Evolutionary conservation across 2,329 filamentous ascomycete genomes (phyloP).

Genomic region (Conoideocrella luteorostrata): DNA sequence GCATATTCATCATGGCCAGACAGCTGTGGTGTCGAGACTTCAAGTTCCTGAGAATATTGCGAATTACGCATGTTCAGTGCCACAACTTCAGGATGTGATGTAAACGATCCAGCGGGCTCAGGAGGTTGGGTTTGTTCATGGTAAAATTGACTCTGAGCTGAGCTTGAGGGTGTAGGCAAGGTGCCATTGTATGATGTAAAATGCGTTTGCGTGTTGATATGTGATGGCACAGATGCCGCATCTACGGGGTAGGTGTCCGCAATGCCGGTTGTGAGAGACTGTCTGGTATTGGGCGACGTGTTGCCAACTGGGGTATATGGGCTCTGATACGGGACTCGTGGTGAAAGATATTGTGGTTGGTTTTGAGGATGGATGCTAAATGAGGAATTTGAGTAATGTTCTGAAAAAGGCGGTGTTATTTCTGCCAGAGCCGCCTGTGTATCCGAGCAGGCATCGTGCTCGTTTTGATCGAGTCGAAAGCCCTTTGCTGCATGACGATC

Average conservation of each 20-base stretch:
- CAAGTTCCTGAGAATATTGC: conserved; percentile 38
- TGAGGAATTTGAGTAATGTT: conserved; percentile 12
- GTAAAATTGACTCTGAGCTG: conserved; percentile 29
- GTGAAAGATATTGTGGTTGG: conserved; percentile 34
- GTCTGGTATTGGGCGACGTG: too few species aligned
- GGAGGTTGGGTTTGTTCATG: conserved; percentile 39
- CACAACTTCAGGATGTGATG: conserved; percentile 55
- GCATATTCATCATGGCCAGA: conserved; percentile 31
- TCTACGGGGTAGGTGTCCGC: not conserved
- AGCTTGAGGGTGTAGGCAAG: not conserved
- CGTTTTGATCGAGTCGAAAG: conserved; percentile 60
- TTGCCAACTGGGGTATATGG: conserved; percentile 41
- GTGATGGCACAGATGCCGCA: conserved; percentile 5
- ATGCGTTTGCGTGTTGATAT: conserved; percentile 4
- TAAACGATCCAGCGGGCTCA: conserved; percentile 44
- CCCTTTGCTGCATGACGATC: conserved; percentile 76
- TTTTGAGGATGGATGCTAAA: not conserved
- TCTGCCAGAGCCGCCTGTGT: not conserved
- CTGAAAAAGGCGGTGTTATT: conserved; percentile 9
- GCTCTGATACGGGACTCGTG: conserved; percentile 36
- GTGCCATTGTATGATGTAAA: not conserved
- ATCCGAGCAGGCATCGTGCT: too few species aligned
- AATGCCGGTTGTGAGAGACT: too few species aligned
- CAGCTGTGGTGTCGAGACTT: conserved; percentile 23
- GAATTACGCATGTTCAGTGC: conserved; percentile 58